phyloP scores from a whole-genome alignment of 106 monocot genomes.

The Apostasia shenzhenica region DNA sequence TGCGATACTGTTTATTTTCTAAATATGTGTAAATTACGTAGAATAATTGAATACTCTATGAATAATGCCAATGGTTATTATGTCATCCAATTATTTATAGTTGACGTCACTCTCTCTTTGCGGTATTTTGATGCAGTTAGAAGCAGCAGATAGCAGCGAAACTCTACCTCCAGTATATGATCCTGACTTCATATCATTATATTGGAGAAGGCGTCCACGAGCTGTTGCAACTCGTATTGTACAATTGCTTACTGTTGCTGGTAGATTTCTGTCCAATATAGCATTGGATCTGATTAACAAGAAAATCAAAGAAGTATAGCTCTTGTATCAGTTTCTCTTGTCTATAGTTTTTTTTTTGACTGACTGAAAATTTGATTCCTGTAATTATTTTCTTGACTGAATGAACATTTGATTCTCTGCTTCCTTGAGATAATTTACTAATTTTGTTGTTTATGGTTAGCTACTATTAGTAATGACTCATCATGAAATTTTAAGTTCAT shows the following conservation, averaged over 20 bases:
- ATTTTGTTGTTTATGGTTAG: too few relatives aligned
- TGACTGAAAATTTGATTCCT: not conserved
- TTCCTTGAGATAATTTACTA: too few relatives aligned
- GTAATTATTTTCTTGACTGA: not conserved
- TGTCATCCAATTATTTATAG: too few relatives aligned
- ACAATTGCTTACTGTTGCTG: constrained; percentile 89
- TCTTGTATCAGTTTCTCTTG: not conserved
- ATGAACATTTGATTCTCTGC: not conserved
- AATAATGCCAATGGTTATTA: too few relatives aligned
- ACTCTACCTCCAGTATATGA: constrained; percentile 78
- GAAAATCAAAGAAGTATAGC: constrained; percentile 85
- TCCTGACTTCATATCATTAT: constrained; percentile 71
- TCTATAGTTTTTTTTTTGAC: not conserved
- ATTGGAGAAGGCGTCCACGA: constrained; percentile 87
- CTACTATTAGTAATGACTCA: too few relatives aligned
- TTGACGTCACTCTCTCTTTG: too few relatives aligned
- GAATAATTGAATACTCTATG: too few relatives aligned
- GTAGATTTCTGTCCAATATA: constrained; percentile 86
- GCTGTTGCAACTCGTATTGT: constrained; percentile 93
- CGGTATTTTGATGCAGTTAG: constrained; percentile 26
- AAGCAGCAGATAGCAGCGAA: constrained; percentile 35
- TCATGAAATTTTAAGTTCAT: too few relatives aligned
- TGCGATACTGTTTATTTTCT: too few relatives aligned
- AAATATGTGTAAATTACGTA: too few relatives aligned
- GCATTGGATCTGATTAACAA: constrained; percentile 72